Conservation (phyloP, 495 filamentous ascomycete species). For the Hypomontagnella monticulosa region DNA sequence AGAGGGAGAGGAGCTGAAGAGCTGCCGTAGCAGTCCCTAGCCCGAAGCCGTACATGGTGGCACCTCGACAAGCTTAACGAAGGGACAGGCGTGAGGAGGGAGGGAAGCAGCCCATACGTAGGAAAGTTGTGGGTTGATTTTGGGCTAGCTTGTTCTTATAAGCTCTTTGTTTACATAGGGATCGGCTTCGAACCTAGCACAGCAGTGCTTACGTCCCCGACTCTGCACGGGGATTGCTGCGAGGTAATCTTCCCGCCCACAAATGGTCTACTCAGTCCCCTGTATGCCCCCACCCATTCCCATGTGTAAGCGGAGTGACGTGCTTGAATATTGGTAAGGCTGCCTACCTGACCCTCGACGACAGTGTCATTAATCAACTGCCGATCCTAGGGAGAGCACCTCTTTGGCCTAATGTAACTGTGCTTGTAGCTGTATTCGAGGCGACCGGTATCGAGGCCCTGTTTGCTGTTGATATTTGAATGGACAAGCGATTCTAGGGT, state of each 20-base stretch:
- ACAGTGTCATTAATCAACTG: constrained; percentile 17
- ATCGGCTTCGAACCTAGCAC: constrained; percentile 21
- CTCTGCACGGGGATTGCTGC: background rate
- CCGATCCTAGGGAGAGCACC: constrained; percentile 10
- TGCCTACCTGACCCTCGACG: constrained; percentile 1
- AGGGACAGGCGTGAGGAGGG: background rate
- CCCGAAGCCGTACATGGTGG: constrained; percentile 23
- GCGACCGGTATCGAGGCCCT: constrained; percentile 1
- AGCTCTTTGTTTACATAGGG: constrained; percentile 14
- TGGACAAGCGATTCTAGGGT: constrained; percentile 9
- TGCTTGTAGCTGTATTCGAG: constrained; percentile 1
- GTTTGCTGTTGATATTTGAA: constrained; percentile 6
- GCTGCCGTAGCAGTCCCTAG: constrained; percentile 23
- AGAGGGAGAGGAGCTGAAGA: constrained; percentile 41
- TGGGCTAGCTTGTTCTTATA: constrained; percentile 10
- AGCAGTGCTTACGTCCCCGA: constrained; percentile 5
- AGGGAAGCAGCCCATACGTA: background rate
- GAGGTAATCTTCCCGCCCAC: constrained; percentile 15
- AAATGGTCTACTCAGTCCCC: constrained; percentile 4
- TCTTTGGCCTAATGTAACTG: constrained; percentile 20
- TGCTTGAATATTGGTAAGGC: constrained; percentile 21
- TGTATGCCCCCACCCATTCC: constrained; percentile 18
- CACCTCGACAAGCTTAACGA: background rate
- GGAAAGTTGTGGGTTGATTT: background rate
- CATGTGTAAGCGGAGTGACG: constrained; percentile 18